phyloP scores from a whole-genome alignment of 23 red algal species.

The Gracilariopsis chorda region DNA sequence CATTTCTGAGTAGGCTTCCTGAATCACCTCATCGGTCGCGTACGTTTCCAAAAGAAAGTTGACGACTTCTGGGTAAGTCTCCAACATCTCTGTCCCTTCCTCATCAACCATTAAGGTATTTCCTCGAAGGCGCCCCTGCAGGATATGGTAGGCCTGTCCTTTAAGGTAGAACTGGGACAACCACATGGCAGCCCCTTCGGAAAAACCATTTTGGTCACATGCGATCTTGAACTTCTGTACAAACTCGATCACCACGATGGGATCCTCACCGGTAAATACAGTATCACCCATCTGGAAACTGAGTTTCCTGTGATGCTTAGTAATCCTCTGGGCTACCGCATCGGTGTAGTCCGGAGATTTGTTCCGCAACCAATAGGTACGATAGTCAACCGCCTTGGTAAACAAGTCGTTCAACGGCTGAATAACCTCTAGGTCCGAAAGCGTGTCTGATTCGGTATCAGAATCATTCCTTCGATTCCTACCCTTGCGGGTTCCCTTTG shows the following conservation, averaged over 20 bases:
- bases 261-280: not conserved
- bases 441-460: not conserved
- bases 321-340: not conserved
- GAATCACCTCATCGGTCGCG: constrained; percentile 22
- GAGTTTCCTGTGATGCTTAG: not conserved
- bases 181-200: too few species aligned
- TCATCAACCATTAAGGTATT: not conserved
- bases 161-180: too few species aligned
- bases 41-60: not conserved
- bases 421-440: not conserved
- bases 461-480: too few species aligned
- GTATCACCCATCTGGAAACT: not conserved
- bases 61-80: not conserved
- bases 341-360: not conserved
- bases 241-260: not conserved
- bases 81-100: not conserved
- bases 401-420: not conserved
- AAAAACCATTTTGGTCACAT: not conserved
- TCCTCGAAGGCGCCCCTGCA: not conserved
- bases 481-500: too few species aligned
- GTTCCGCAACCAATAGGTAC: not conserved
- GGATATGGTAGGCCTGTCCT: not conserved
- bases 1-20: not conserved
- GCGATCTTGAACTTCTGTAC: constrained; percentile 2
- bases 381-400: not conserved